Base-by-base conservation (phyloP, 202 grass and related monocot species). In the Alloteropsis angusta region DNA sequence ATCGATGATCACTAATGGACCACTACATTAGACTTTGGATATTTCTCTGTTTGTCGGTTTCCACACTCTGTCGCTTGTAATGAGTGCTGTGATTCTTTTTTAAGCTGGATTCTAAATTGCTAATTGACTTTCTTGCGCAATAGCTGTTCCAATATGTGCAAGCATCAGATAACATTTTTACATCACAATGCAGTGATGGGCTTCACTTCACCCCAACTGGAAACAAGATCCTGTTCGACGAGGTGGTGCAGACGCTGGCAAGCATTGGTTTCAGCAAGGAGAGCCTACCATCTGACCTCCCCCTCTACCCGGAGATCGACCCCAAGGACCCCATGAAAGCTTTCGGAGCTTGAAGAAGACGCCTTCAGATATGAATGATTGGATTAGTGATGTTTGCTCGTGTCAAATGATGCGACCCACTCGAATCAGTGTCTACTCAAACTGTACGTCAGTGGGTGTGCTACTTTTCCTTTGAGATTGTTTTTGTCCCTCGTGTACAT, bases 211-310 rank as follows among this genome's bases (percentile, higher is more conserved):
- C 89, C 17, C 52, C 85, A 5, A 18, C 22, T 2, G 94, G 94
- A 34, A 97, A 97, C 78, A 90, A 85, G 44, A 80, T 94, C 54
- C 64, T 94, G 64, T 93, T 92, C 12, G 69, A 88, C 9, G 80
- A 92, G 80, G 82, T 92, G 56, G 30, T 85, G 72, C 75, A 90
- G 69, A 87, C 77, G 43, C 74, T 97, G 60, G 61, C 39, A 21
- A 52, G 67, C 54, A 41, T 88, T 14, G 87, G 89, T 56, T 70
- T 97, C 55, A 83, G 77, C 85, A 50, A 87, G 1, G 80, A 82
- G 64, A 74, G 16, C 18, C 80, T 93, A 7, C 82, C 60, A 5
- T 58, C 38, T 15, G 89, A 97, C 75, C 80, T 88, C 36, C 91
- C 94, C 49, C 83, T 76, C 50, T 83, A 75, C 76, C 60, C 28